These are phyloP conservation scores for Ceratocystis lukuohia DNA, from an alignment of 2,329 filamentous ascomycete genomes.

Conservation along the genomic window DNA sequence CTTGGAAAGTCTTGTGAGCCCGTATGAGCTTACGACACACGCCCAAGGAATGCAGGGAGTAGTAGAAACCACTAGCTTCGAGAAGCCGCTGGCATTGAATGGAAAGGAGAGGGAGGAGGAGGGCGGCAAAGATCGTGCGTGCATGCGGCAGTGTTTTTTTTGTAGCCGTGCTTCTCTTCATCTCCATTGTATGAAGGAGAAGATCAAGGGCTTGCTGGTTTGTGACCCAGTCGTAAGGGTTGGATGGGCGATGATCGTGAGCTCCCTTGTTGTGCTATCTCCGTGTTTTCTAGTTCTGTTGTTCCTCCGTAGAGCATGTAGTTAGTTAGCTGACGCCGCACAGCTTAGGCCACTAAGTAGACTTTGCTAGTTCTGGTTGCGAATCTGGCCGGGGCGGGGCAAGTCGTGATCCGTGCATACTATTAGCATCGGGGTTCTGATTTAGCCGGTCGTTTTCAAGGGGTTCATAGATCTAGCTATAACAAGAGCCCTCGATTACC, in stretches of 20 bases:
- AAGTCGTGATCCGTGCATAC: background rate
- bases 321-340: conserved; percentile 1
- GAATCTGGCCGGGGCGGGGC: background rate
- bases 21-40: background rate
- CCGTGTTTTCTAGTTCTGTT: background rate
- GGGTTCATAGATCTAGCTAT: background rate
- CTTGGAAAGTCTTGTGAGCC: background rate
- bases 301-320: background rate
- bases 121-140: background rate
- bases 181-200: background rate
- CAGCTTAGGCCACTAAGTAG: background rate
- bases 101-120: background rate
- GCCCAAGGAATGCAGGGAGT: background rate
- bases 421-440: background rate
- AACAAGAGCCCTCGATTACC: background rate
- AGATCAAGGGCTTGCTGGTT: background rate
- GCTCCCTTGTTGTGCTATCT: background rate
- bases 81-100: background rate
- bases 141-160: background rate
- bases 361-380: background rate
- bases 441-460: background rate
- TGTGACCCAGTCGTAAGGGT: background rate
- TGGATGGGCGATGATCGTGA: background rate
- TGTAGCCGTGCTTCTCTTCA: background rate
- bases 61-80: conserved; percentile 7